phyloP scores from a whole-genome alignment of 192 early-diverging fungal species.

The Powellomyces hirtus region DNA sequence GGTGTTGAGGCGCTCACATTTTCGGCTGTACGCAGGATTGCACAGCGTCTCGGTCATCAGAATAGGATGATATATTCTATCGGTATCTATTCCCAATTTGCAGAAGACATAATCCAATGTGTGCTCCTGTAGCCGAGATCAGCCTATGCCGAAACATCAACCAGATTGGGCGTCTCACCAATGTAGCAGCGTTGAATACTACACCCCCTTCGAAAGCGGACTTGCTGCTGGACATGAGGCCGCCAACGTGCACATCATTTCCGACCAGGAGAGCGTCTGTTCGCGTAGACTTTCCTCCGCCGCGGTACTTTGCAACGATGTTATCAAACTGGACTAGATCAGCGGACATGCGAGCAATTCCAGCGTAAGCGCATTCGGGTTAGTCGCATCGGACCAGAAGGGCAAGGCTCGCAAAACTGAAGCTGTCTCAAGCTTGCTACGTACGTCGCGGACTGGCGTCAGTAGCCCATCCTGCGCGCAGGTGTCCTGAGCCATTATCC shows the following conservation, averaged over 20 bases:
- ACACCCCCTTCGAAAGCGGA: constrained; percentile 67
- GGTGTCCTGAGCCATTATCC: constrained; percentile 74
- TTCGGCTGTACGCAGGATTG: constrained; percentile 71
- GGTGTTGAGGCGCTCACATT: constrained; percentile 45
- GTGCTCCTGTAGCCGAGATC: constrained; percentile 53
- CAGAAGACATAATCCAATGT: constrained; percentile 85
- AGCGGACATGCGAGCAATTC: not conserved
- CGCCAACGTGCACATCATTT: constrained; percentile 60
- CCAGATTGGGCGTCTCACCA: too few relatives aligned
- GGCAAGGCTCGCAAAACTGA: not conserved
- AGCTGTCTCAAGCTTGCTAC: not conserved
- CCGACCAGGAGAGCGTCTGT: constrained; percentile 53
- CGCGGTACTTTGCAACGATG: constrained; percentile 62
- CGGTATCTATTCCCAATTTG: constrained; percentile 70
- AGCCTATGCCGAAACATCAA: too few relatives aligned
- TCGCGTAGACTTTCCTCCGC: constrained; percentile 48
- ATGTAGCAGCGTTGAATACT: constrained; percentile 70
- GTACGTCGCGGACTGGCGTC: constrained; percentile 59
- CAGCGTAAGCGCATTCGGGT: not conserved
- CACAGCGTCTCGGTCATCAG: constrained; percentile 87
- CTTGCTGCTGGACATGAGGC: constrained; percentile 49
- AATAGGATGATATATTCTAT: constrained; percentile 74
- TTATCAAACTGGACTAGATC: constrained; percentile 70
- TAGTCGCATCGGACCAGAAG: not conserved
- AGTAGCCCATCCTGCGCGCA: constrained; percentile 80